Percentiles rank a stretch among this genome's conserved stretches.
Conservation (phyloP, 2,329 filamentous ascomycete genomes). For the Diaporthe humulicola region DNA sequence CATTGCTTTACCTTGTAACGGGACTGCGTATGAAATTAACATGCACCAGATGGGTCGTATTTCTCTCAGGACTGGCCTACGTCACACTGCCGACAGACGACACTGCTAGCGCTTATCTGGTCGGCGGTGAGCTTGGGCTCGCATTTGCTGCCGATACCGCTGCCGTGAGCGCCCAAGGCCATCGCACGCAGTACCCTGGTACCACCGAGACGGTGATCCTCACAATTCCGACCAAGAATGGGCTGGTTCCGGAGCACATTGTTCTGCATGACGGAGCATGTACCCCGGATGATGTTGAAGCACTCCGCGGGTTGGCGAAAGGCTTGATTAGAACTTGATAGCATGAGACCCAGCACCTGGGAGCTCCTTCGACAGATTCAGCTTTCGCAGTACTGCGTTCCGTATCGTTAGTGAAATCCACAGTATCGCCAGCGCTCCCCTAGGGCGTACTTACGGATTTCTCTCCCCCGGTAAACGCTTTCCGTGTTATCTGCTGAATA, state of each 20-base stretch:
- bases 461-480: neutral
- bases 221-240: constrained; percentile 49
- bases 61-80: constrained; percentile 55
- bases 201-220: constrained; percentile 52
- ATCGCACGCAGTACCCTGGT: constrained; percentile 56
- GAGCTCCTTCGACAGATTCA: neutral
- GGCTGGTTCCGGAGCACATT: constrained; percentile 1
- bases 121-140: constrained; percentile 56
- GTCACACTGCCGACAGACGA: constrained; percentile 55
- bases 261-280: constrained; percentile 32
- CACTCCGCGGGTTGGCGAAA: neutral
- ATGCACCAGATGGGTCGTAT: constrained; percentile 49
- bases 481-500: constrained; percentile 33
- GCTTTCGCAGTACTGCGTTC: neutral
- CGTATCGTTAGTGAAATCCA: neutral
- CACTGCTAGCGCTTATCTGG: constrained; percentile 51
- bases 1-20: neutral
- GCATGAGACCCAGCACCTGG: neutral
- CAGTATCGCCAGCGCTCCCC: too few relatives aligned
- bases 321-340: neutral
- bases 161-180: constrained; percentile 55
- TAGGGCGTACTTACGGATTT: neutral
- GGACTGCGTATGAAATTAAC: neutral
- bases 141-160: constrained; percentile 58
- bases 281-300: neutral